Evolutionary conservation across 192 early-diverging fungal genomes (phyloP), one percentile per base, ranked within the genome.

Genomic region (Chytriomyces sp.): DNA sequence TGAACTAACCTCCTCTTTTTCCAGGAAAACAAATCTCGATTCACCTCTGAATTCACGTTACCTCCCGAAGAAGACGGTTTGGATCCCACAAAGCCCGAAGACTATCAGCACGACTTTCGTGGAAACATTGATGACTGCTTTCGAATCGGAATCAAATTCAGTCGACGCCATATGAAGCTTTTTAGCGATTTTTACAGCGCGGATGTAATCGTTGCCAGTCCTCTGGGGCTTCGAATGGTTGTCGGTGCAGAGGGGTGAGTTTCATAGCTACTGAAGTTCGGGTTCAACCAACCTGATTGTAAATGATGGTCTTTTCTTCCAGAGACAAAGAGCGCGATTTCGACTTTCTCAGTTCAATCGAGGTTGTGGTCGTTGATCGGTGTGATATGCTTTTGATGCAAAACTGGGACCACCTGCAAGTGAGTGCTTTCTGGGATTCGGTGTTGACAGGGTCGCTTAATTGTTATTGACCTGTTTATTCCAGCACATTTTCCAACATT

Each of bases 71-170:
- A 94, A 60, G 91, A 92, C 43, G 66, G 64, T 3, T 45, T 85
- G 11, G 86, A 93, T 77, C 79, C 81, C 23, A 88, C 86, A 63
- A 91, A 92, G 60, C 93, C 95, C 13, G 90, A 86, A 1, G 97
- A 99, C 78, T 95, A 87, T 80, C 82, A 90, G 70, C 84, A 86
- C 60, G 95, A 90, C 11, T 99, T 99, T 85, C 88, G 82, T 7
- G 97, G 97, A 57, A 98, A 98, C 81, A 94, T 95, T 78, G 97
- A 99, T 77, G 97, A 99, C 80, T 91, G 90, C 57, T 99, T 99
- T 83, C 87, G 95, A 23, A 85, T 98, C 57, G 97, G 97, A 7
- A 84, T 99, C 73, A 94, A 96, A 81, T 92, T 98, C 65, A 88
- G 92, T 6, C 87, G 93, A 48, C 96, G 92, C 81, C 86, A 94